phyloP scores from a whole-genome alignment of 1,284 basidiomycete genomes.

The Chalciporus sp. region DNA sequence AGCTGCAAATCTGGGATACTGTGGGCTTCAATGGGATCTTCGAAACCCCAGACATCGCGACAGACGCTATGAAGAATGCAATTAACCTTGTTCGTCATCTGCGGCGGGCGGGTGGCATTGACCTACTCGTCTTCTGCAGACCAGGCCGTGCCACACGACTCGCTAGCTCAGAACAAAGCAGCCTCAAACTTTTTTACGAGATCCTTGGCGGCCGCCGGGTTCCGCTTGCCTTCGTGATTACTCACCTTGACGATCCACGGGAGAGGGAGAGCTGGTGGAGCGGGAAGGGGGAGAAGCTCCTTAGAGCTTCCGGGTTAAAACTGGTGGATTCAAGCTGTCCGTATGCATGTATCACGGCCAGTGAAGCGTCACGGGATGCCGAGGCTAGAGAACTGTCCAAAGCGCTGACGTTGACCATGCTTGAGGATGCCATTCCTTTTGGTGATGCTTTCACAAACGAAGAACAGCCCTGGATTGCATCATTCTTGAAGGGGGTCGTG shows the following conservation, averaged over 20 bases:
- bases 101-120: slow-evolving; percentile 33
- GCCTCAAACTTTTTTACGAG: slow-evolving; percentile 39
- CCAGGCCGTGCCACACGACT: slow-evolving; percentile 33
- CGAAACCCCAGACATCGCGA: slow-evolving; percentile 15
- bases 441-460: slow-evolving; percentile 19
- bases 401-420: no score
- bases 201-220: slow-evolving; percentile 37
- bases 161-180: slow-evolving; percentile 25
- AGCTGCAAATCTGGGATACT: slow-evolving; percentile 40
- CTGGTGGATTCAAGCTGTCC: no score
- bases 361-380: slow-evolving; percentile 8
- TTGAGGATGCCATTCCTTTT: slow-evolving; percentile 25
- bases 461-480: slow-evolving; percentile 22
- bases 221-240: slow-evolving; percentile 42
- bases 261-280: slow-evolving; percentile 33
- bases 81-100: slow-evolving; percentile 36
- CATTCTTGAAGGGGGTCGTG: slow-evolving; percentile 25
- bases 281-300: slow-evolving; percentile 15
- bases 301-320: slow-evolving; percentile 8
- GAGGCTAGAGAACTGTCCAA: slow-evolving; percentile 15
- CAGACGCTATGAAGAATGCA: slow-evolving; percentile 37
- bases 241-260: slow-evolving; percentile 36
- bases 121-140: slow-evolving; percentile 42
- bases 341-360: slow-evolving; percentile 34
- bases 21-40: slow-evolving; percentile 28